Evolutionary conservation across 1,284 basidiomycete genomes (phyloP).

Genomic region (Irpex sp.): DNA sequence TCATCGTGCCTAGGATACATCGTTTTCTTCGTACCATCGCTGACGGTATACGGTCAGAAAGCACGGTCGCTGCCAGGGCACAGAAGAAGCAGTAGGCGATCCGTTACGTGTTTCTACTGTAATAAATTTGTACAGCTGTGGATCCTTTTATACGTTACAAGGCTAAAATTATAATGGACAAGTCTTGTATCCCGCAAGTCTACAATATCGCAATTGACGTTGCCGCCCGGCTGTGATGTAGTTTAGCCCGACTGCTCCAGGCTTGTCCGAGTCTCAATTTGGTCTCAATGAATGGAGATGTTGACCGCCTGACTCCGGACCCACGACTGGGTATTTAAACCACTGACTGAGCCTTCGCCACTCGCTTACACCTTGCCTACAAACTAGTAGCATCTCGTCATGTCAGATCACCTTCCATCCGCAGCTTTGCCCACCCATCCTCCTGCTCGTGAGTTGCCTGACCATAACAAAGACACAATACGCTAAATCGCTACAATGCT

Average conservation of each 20-base stretch:
- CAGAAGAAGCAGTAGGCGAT: not conserved
- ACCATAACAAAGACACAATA: not conserved
- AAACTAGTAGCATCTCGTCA: not conserved
- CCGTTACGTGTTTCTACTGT: not conserved
- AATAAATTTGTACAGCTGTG: not conserved
- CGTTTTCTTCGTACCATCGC: constrained; percentile 14
- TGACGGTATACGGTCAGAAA: constrained; percentile 13
- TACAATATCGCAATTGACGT: too few species aligned
- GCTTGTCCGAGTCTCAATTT: not conserved
- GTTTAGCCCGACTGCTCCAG: not conserved
- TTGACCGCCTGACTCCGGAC: not conserved
- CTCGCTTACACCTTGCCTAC: not conserved
- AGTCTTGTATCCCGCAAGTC: too few species aligned
- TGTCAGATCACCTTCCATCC: not conserved
- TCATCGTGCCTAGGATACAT: constrained; percentile 17
- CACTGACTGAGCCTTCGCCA: not conserved
- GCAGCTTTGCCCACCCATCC: constrained; percentile 9
- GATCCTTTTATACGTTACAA: not conserved
- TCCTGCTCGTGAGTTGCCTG: constrained; percentile 9
- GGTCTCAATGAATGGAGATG: not conserved
- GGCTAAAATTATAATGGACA: not conserved
- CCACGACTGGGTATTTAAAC: not conserved
- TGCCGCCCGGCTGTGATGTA: not conserved
- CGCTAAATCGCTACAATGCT: too few species aligned
- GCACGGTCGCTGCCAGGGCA: not conserved